A percentile compares a stretch with the other conserved stretches of the same genome.
phyloP scores from a whole-genome alignment of 192 early-diverging fungal genomes.

The Podila verticillata region DNA sequence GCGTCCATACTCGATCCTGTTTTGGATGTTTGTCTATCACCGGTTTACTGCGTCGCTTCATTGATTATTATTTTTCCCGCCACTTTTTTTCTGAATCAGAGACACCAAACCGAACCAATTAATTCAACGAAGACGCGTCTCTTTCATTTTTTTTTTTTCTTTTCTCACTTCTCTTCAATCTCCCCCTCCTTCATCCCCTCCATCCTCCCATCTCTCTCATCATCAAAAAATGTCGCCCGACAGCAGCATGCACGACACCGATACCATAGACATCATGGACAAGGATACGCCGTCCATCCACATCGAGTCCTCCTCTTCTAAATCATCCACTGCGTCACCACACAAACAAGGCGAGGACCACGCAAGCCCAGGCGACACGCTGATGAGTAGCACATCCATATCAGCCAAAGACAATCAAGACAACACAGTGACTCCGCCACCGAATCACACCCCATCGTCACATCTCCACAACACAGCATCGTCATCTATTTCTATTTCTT shows the following conservation, averaged over 20 bases:
- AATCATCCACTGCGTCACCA: background rate
- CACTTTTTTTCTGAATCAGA: background rate
- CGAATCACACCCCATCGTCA: background rate
- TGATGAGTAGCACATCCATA: background rate
- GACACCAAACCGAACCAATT: too few species aligned
- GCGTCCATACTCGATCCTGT: too few species aligned
- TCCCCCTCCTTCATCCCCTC: background rate
- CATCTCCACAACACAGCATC: background rate
- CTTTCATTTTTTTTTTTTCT: background rate
- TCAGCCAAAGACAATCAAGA: background rate
- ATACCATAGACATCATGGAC: background rate
- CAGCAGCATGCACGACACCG: too few species aligned
- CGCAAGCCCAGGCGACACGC: background rate
- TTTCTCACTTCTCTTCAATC: background rate
- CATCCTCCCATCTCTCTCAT: background rate
- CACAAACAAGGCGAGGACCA: too few species aligned
- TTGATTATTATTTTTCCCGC: too few species aligned
- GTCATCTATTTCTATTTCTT: background rate
- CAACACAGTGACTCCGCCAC: background rate
- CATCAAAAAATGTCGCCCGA: too few species aligned
- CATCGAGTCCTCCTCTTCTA: background rate
- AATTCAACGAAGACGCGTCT: background rate
- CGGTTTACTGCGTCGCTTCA: too few species aligned
- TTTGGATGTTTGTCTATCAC: too few species aligned
- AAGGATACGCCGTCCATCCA: background rate